Evolutionary conservation across 192 early-diverging fungal genomes (phyloP), one percentile per base, ranked within the genome.

Genomic region (Backusella australiensis): DNA sequence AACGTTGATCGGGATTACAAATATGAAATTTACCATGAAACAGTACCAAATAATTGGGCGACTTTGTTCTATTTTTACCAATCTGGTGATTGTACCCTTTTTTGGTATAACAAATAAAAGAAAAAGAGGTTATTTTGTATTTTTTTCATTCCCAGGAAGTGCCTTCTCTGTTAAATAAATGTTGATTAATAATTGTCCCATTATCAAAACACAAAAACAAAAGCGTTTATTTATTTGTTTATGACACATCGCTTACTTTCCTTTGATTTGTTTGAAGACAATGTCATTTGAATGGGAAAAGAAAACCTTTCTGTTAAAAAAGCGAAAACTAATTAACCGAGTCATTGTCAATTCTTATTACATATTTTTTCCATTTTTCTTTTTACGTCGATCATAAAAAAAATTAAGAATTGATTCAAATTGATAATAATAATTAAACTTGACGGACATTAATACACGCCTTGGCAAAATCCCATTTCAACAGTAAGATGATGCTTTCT

Each of bases 351-450:
- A 49, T 49, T 49, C n/a, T 11, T 26, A 21, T 59, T 21, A 59
- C 56, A 59, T 14, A 11, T 59, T 59, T 59, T 59, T 59, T 59
- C 56, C 23, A 59, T 59, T 59, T 59, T 59, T 59, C 56, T 59
- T 9, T 59, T 14, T 6, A 26, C 56, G 56, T 59, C 23, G 56
- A 59, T 59, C 56, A 59, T 26, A 59, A 8, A 59, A 59, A 59
- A 59, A 26, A 59, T 14, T 21, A 26, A 21, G 23, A 23, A 59
- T 59, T 59, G 56, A 59, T 56, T 56, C 53, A 56, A n/a, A 23
- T 56, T 56, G 53, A 56, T 56, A 56, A 23, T 26, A 26, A 26
- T 59, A 59, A 26, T 59, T 26, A 29, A 59, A 59, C 56, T 59
- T 26, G 56, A 59, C 56, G 56, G 56, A 59, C 23, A 26, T 23